Evolutionary conservation across 768 basidiomycete genomes (phyloP), one percentile per base, ranked within the genome.

Genomic region (Suillus paluster): DNA sequence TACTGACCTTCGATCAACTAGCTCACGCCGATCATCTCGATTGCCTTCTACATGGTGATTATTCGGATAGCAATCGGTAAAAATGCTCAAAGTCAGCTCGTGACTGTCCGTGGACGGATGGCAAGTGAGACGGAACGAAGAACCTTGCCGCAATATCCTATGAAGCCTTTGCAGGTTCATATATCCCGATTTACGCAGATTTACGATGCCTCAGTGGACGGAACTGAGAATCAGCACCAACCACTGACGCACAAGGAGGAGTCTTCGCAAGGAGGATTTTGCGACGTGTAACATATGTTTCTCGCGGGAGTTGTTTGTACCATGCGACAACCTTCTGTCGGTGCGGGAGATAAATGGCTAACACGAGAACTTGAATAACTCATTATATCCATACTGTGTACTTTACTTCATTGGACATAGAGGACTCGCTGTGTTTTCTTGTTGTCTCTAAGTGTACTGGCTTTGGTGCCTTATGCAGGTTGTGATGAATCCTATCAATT

Each of bases 11-110:
- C 25, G 17, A 39, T 6, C 23, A 9, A 12, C 3, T 34, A 61
- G 60, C 36, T 61, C 27, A 61, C 21, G 7, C 42, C 60, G 1
- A 58, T 61, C 39, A 61, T 61, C 17, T 62, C 61, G 0, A 62
- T 62, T 27, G 17, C 45, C 4, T 62, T 62, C 36, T 62, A 62
- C 25, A 62, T 62, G 61, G 57, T 62, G 11, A 33, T 62, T 19
- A 62, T 62, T 14, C 61, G 61, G 6, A 44, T 62, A 5, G 61
- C 34, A 14, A 57, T 50, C n/a, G 42, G 63, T 11, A 50, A 30
- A 30, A 30, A 30, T 6, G 4, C 30, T 6, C 30, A 30, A 30
- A 30, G 30, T 30, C 6, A 30, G 4, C 30, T 30, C 30, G 3
- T 6, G 30, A 30, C 30, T 30, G 30, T 30, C 30, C 30, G 30